These are phyloP conservation scores for Mercurialis annua DNA, from an alignment of 345 rosid genomes.

Conservation along the genomic window DNA sequence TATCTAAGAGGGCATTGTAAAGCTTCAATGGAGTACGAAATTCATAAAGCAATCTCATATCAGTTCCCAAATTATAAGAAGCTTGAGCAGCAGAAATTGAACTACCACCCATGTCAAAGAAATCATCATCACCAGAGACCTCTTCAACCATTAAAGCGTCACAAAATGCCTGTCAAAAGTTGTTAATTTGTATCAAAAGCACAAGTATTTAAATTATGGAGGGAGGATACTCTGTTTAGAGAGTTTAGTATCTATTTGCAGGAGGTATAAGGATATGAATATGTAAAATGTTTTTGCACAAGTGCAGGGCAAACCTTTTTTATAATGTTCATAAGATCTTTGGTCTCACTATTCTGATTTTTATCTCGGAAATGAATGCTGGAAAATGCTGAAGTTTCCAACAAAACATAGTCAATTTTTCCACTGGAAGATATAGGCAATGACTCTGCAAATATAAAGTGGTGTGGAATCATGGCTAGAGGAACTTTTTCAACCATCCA, in stretches of 20 bases:
- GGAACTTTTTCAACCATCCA: constrained; percentile 72
- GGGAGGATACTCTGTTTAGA: neutral
- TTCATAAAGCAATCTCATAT: constrained; percentile 70
- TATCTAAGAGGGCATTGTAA: constrained; percentile 43
- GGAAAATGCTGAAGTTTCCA: constrained; percentile 36
- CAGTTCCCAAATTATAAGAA: constrained; percentile 73
- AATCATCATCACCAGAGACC: constrained; percentile 67
- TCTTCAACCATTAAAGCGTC: constrained; percentile 65
- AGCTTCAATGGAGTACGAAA: constrained; percentile 73
- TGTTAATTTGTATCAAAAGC: neutral
- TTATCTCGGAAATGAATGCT: constrained; percentile 29
- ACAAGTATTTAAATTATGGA: neutral
- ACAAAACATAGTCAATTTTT: constrained; percentile 69
- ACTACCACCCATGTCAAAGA: constrained; percentile 85
- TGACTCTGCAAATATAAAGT: constrained; percentile 47
- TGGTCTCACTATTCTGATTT: constrained; percentile 18
- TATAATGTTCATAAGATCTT: constrained; percentile 45
- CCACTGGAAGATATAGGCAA: constrained; percentile 74
- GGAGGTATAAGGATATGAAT: neutral
- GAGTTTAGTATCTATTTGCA: neutral
- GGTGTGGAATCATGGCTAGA: constrained; percentile 68
- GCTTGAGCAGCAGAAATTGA: constrained; percentile 85
- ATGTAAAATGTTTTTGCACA: neutral
- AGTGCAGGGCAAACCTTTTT: constrained; percentile 56
- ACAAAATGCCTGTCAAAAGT: constrained; percentile 60